Base-by-base conservation (phyloP, 139 green algal species). In the Coccomyxa sp. region DNA sequence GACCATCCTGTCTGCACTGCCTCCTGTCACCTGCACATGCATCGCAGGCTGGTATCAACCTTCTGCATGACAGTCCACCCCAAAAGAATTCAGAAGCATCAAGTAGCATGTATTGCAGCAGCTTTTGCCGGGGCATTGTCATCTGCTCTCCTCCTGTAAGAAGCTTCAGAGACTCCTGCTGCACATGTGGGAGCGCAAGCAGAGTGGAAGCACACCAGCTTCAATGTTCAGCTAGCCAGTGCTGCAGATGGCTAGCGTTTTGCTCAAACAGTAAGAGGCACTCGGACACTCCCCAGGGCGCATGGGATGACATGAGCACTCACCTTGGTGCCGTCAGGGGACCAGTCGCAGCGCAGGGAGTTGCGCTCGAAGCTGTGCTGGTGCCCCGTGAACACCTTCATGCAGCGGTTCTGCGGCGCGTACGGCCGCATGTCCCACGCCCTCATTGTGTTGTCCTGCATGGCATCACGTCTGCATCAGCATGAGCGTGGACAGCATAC, bases 291-390 rank as follows among this genome's bases (percentile, higher is more conserved):
- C 18, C 14, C 50, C 14, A 29, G 50, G 14, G 50, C 50, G 34
- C 24, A 37, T 72, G 24, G 22, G 64, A 33, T 35, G 9, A 41
- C 64, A 27, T 38, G 38, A 34, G 9, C 31, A 27, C 70, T 1
- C 34, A 86, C 83, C 83, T 82, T 83, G 2, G 44, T 79, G 41
- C 91, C 94, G 69, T 98, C 94, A 0, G 95, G 75, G 22, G 88
- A 95, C 93, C 94, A 99, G 82, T 86, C 90, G 78, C 96, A 99
- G 54, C 92, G 87, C 40, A 99, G 82, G 84, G 99, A 86, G 71
- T 94, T 94, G 75, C 93, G 93, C 82, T 99, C 96, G 76, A 96
- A 97, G 75, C 79, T 94, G 89, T 99, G 95, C 73, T 89, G 68
- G 77, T 96, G 93, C 14, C 94, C 94, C 39, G 87, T 82, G 55